Evolutionary conservation across 352 stramenopile species (phyloP).

Genomic region (Phytophthora sp.): DNA sequence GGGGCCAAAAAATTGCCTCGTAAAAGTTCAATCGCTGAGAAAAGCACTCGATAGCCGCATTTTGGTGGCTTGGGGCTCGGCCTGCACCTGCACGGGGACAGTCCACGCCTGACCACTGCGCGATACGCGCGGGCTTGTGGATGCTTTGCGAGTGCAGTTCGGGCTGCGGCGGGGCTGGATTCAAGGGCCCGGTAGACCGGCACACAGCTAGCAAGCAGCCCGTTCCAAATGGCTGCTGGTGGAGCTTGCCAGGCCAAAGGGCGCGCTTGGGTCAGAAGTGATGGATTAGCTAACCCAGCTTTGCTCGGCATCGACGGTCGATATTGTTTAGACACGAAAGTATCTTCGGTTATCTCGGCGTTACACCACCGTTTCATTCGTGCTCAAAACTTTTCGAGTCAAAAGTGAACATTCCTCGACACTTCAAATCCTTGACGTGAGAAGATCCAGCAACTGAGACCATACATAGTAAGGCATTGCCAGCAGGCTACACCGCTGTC

Average conservation of each 20-base stretch:
- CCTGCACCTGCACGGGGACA: conserved; percentile 15
- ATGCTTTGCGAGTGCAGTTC: conserved; percentile 1
- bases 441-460: neutral
- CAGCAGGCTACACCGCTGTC: conserved; percentile 9
- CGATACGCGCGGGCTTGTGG: conserved; percentile 1
- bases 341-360: conserved; percentile 19
- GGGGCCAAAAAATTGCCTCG: neutral
- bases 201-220: too few species aligned
- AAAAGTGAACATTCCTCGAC: conserved; percentile 15
- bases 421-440: conserved; percentile 14
- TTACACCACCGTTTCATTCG: neutral
- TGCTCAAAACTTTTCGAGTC: neutral
- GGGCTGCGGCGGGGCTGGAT: neutral
- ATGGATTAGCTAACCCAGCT: too few species aligned
- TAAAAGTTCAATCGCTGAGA: conserved; percentile 15
- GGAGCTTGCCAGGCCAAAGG: neutral
- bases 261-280: too few species aligned
- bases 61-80: conserved; percentile 20
- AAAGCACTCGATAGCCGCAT: conserved; percentile 11
- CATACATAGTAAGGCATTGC: neutral
- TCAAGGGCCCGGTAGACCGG: too few species aligned
- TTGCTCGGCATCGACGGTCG: neutral
- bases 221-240: neutral
- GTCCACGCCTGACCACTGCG: conserved; percentile 7
- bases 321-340: conserved; percentile 1